phyloP scores from a whole-genome alignment of 352 stramenopile genomes.

The Globisporangium megalacanthum region DNA sequence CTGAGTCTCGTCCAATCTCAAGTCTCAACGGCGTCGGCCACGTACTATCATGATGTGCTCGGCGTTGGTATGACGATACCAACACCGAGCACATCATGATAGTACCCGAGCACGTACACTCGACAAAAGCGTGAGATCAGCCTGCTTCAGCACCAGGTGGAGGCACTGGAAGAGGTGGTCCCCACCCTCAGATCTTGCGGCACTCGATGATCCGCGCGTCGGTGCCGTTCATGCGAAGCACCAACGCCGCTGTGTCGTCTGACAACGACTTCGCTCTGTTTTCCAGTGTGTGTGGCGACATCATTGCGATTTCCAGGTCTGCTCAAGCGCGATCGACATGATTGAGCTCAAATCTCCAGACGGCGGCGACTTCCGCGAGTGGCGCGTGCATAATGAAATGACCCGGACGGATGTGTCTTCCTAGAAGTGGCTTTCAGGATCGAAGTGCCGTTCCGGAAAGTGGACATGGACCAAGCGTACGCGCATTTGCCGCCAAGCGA shows the following conservation, averaged over 20 bases:
- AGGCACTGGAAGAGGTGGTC: neutral
- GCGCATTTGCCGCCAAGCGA: neutral
- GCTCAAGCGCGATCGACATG: neutral
- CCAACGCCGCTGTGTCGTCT: neutral
- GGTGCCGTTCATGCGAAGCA: neutral
- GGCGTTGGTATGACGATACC: neutral
- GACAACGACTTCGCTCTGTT: neutral
- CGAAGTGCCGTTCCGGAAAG: slow-evolving; percentile 1
- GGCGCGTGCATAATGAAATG: neutral
- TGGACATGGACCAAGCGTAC: neutral
- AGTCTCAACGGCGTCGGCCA: too few species aligned
- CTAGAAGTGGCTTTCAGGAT: neutral
- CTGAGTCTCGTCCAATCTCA: too few species aligned
- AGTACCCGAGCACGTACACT: neutral
- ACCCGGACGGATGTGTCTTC: neutral
- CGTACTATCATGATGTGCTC: too few species aligned
- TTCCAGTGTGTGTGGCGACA: neutral
- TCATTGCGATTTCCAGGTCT: neutral
- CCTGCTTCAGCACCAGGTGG: neutral
- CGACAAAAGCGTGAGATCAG: neutral
- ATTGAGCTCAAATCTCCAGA: neutral
- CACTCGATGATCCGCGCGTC: neutral
- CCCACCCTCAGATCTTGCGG: neutral
- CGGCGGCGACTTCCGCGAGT: neutral
- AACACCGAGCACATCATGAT: neutral